These are phyloP conservation scores for Fomitopsis pinicola DNA, from an alignment of 1,284 basidiomycete genomes.

Conservation along the genomic window DNA sequence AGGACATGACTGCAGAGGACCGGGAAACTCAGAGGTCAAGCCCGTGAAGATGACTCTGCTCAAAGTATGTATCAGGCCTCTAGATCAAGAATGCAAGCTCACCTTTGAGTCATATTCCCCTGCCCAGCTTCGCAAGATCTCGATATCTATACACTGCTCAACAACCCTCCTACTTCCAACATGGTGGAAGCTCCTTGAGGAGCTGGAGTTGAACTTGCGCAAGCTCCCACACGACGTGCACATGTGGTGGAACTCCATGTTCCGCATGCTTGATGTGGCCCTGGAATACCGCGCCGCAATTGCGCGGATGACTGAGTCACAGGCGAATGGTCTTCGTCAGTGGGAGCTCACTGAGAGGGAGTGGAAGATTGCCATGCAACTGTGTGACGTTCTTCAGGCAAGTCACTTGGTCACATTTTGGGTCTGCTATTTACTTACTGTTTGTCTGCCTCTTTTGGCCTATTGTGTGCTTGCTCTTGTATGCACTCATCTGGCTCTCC, in stretches of 20 bases:
- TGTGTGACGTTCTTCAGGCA: slow-evolving; percentile 24
- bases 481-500: no score
- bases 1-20: no score
- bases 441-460: no score
- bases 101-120: background rate
- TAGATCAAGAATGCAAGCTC: background rate
- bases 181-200: background rate
- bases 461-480: no score
- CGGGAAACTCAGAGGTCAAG: no score
- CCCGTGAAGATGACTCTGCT: slow-evolving; percentile 13
- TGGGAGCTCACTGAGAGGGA: slow-evolving; percentile 15
- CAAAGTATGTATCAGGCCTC: background rate
- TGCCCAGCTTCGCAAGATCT: background rate
- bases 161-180: background rate
- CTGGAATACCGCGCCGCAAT: background rate
- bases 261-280: background rate
- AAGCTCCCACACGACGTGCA: slow-evolving; percentile 28
- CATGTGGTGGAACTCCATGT: slow-evolving; percentile 34
- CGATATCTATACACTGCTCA: background rate
- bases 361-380: slow-evolving; percentile 20
- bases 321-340: slow-evolving; percentile 3
- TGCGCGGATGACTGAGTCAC: slow-evolving; percentile 6
- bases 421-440: background rate
- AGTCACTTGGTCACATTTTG: background rate
- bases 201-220: background rate